These are phyloP conservation scores for Amanita pallidorosea DNA, from an alignment of 768 basidiomycete species.

Conservation along the genomic window DNA sequence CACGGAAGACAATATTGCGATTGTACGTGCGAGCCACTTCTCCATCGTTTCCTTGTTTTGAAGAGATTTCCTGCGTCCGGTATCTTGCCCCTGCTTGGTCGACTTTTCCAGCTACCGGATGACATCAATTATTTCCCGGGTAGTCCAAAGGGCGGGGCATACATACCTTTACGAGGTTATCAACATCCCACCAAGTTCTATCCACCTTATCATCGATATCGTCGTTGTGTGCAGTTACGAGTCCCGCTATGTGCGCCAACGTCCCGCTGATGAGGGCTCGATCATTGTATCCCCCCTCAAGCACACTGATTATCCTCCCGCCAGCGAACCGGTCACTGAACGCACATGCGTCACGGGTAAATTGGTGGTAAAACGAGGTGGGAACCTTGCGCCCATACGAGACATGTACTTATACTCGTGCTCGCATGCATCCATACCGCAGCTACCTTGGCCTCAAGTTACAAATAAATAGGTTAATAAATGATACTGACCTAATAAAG, in stretches of 20 bases:
- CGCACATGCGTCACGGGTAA: conserved; percentile 57
- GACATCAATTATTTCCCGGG: neutral
- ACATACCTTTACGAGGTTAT: conserved; percentile 50
- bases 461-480: neutral
- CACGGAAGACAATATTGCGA: conserved; percentile 36
- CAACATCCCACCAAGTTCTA: conserved; percentile 53
- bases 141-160: neutral
- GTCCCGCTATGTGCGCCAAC: conserved; percentile 71
- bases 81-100: conserved; percentile 38
- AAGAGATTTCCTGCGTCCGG: conserved; percentile 35
- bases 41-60: conserved; percentile 20
- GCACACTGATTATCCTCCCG: conserved; percentile 74
- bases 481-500: conserved; percentile 62
- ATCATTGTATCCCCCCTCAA: conserved; percentile 95
- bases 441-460: conserved; percentile 31
- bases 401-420: conserved; percentile 91
- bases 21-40: conserved; percentile 49
- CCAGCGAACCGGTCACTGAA: conserved; percentile 56
- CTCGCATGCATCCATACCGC: conserved; percentile 91
- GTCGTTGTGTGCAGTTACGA: conserved; percentile 21
- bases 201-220: conserved; percentile 24
- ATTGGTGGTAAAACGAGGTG: conserved; percentile 73
- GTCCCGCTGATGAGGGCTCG: conserved; percentile 76
- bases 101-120: conserved; percentile 50
- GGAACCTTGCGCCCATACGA: conserved; percentile 83